A percentile compares a stretch with the other conserved stretches of the same genome.
These are phyloP conservation scores for Naumovozyma baii DNA, from an alignment of 805 yeast species.

Conservation along the genomic window DNA sequence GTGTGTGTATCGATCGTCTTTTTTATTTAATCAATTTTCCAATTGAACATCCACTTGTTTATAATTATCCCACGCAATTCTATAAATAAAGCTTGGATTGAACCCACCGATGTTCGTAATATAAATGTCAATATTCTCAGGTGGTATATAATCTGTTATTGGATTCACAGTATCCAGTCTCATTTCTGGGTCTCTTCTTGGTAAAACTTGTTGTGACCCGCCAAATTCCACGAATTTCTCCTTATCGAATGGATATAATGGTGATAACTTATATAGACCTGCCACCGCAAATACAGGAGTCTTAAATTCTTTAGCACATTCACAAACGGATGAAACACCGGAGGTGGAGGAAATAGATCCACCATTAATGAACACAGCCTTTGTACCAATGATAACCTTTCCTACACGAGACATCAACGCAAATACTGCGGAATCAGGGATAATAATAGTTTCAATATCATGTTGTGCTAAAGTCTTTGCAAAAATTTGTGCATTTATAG, in stretches of 20 bases:
- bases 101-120: slow-evolving; percentile 95
- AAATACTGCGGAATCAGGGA: slow-evolving; percentile 86
- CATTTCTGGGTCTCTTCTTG: slow-evolving; percentile 55
- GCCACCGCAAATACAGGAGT: slow-evolving; percentile 97
- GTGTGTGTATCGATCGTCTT: too few relatives aligned
- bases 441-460: slow-evolving; percentile 79
- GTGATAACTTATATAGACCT: slow-evolving; percentile 86
- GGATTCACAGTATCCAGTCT: slow-evolving; percentile 56
- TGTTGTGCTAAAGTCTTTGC: slow-evolving; percentile 74
- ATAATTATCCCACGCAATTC: slow-evolving; percentile 91
- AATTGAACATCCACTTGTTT: slow-evolving; percentile 70
- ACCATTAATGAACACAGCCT: slow-evolving; percentile 91
- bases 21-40: slow-evolving; percentile 34
- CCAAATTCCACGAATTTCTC: slow-evolving; percentile 84
- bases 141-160: slow-evolving; percentile 79
- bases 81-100: slow-evolving; percentile 90
- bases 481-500: slow-evolving; percentile 65
- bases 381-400: slow-evolving; percentile 86
- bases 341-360: slow-evolving; percentile 81
- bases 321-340: slow-evolving; percentile 89
- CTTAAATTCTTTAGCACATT: slow-evolving; percentile 87
- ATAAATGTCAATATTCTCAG: slow-evolving; percentile 88
- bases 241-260: slow-evolving; percentile 81
- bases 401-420: slow-evolving; percentile 98
- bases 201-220: slow-evolving; percentile 43